Base-by-base conservation (phyloP, 768 basidiomycete species). In the Suillus discolor region DNA sequence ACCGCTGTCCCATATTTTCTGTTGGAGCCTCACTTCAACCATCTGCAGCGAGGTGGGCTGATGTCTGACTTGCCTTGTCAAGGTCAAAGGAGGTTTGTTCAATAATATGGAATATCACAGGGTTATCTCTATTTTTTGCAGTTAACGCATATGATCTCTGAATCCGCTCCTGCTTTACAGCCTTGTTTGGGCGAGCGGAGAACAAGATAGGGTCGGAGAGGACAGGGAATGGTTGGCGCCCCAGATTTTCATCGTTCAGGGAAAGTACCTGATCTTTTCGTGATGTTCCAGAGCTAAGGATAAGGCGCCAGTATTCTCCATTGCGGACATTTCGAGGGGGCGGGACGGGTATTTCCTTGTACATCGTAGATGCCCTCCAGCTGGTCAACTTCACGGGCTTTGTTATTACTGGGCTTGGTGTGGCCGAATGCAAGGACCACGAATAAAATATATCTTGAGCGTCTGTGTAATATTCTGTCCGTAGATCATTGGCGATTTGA, bases 1-100 rank as follows among this genome's bases (percentile, higher is more conserved):
- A 2, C 96, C 96, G 51, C 94, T 96, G 74, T 97, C 95, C 96
- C 96, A 97, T 62, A 97, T 85, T 94, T 97, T 97, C 96, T 97
- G 79, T 62, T 74, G 73, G 63, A 57, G 51, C 28, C 62, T 69
- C 28, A 18, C 8, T 13, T 42, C 6, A 60, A 18, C 41, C 12
- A 12, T 20, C 28, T 28, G 16, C 38, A 59, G 38, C 15, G 9
- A 15, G 18, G 11, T 28, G 42, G 42, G 18, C 12, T 31, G 34
- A 25, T 36, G 23, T 38, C 9, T 23, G 55, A 66, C 82, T 73
- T 68, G 93, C 96, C 87, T 97, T 97, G 81, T 97, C 96, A 5
- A 97, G 81, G 72, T 96, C 96, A 73, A 94, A 97, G 2, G 92
- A 92, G 0, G 92, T 95, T 71, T 93, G 90, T 72, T 97, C 96